These are phyloP conservation scores for Anethum foeniculum DNA, from an alignment of 140 eudicot species.

Conservation along the genomic window DNA sequence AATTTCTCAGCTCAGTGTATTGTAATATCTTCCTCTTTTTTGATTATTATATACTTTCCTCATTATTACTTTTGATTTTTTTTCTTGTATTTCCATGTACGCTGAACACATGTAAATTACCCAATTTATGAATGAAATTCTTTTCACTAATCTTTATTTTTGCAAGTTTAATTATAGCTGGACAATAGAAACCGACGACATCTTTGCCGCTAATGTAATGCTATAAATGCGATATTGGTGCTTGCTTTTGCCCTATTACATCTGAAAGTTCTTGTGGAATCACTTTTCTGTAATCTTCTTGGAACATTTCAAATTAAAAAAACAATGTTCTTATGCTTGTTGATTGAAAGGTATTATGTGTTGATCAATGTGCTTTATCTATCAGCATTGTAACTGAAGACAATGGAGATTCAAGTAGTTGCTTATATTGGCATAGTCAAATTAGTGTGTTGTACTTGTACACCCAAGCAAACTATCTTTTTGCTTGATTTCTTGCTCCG, in stretches of 20 bases:
- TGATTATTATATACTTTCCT: background rate
- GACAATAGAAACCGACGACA: background rate
- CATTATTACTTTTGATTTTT: background rate
- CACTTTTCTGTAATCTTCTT: background rate
- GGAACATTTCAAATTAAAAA: background rate
- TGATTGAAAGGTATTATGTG: background rate
- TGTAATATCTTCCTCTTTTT: conserved; percentile 20
- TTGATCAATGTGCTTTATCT: background rate
- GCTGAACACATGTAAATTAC: conserved; percentile 24
- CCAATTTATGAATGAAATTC: background rate
- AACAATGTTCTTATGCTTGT: background rate
- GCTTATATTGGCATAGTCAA: background rate
- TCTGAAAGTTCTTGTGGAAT: background rate
- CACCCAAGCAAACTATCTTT: background rate
- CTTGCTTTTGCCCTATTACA: background rate
- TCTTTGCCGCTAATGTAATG: background rate
- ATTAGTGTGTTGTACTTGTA: background rate
- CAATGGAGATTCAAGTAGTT: background rate
- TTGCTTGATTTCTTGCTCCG: background rate
- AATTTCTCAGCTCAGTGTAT: conserved; percentile 20
- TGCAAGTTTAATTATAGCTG: background rate
- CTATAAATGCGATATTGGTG: background rate
- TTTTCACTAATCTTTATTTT: background rate
- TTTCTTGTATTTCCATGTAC: conserved; percentile 4
- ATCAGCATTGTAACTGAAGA: background rate